Evolutionary conservation across 1,139 yeast species (phyloP).

Genomic region (Kluyveromyces sp.): DNA sequence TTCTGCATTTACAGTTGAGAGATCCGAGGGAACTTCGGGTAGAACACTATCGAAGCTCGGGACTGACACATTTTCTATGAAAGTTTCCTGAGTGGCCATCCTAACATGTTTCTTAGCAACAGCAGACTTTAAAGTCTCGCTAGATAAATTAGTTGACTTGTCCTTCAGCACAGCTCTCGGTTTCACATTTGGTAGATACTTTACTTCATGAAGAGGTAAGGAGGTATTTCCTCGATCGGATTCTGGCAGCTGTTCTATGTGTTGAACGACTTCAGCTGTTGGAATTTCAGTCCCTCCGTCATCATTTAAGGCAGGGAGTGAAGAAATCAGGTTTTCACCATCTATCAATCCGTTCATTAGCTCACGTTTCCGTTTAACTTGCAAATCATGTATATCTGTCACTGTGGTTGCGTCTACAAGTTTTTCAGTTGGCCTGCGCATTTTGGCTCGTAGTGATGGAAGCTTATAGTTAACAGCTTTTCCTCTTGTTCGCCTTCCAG

Average conservation of each 20-base stretch:
- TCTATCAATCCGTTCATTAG: background rate
- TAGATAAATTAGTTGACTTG: slow-evolving; percentile 7
- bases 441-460: slow-evolving; percentile 60
- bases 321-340: background rate
- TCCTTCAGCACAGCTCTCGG: slow-evolving; percentile 6
- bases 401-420: slow-evolving; percentile 48
- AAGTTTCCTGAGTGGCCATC: background rate
- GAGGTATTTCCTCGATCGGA: background rate
- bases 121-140: too few species aligned
- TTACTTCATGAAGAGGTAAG: slow-evolving; percentile 1
- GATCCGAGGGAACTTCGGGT: background rate
- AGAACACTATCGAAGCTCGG: background rate
- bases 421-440: slow-evolving; percentile 61
- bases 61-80: background rate
- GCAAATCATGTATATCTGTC: slow-evolving; percentile 29
- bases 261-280: background rate
- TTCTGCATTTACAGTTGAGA: background rate
- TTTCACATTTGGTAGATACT: background rate
- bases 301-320: background rate
- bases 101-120: background rate
- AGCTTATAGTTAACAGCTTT: slow-evolving; percentile 59
- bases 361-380: slow-evolving; percentile 14
- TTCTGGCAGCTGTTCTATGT: background rate
- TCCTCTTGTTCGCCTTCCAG: slow-evolving; percentile 40
- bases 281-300: background rate